Conservation (phyloP, 257 asterid species). For the Solanum sitiens region DNA sequence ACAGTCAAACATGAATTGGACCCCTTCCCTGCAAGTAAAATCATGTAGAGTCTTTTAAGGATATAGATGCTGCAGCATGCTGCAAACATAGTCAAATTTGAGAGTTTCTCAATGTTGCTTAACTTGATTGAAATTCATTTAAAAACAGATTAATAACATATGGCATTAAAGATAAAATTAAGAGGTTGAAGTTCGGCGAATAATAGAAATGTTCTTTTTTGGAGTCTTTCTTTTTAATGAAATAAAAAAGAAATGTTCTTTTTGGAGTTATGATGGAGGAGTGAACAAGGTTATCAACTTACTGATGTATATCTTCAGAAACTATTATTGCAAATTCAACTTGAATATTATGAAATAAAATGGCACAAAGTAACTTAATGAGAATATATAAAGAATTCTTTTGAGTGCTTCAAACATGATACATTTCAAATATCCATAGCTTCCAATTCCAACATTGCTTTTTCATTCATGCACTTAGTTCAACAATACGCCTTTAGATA, state of each 20-base stretch:
- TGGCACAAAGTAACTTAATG: background rate
- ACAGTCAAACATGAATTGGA: constrained; percentile 96
- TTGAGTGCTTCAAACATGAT: background rate
- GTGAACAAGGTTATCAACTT: background rate
- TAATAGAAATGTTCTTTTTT: background rate
- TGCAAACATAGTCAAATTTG: background rate
- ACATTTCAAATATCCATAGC: background rate
- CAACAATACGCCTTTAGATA: background rate
- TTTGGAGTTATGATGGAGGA: background rate
- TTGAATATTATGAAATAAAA: background rate
- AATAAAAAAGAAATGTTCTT: background rate
- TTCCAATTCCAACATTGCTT: background rate
- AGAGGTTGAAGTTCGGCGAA: background rate
- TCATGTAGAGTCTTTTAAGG: constrained; percentile 13
- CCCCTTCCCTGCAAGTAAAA: constrained; percentile 85
- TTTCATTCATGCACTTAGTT: background rate
- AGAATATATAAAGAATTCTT: background rate
- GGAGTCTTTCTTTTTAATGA: background rate
- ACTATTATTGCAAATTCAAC: background rate
- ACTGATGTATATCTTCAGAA: background rate
- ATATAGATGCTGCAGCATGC: background rate
- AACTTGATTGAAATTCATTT: background rate
- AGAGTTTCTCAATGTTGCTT: background rate
- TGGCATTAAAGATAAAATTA: background rate
- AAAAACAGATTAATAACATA: background rate